Conservation (phyloP, 2,329 filamentous ascomycete genomes). For the Botrytis aclada region DNA sequence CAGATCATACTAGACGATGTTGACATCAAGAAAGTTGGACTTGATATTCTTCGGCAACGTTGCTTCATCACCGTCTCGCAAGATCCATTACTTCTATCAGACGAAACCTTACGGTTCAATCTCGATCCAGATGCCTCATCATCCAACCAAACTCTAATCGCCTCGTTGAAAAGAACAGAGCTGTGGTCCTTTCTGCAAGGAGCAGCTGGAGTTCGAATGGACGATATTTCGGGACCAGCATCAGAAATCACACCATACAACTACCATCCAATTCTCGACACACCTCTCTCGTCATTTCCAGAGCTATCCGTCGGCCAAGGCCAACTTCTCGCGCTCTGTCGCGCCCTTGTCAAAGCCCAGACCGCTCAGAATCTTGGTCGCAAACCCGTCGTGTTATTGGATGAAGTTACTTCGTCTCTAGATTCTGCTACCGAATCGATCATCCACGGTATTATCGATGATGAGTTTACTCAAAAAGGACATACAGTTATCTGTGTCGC, state of each 20-base stretch:
- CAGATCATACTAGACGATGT: not conserved
- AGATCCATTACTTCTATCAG: conserved; percentile 6
- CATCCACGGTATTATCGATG: not conserved
- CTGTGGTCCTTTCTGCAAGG: not conserved
- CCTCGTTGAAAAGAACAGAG: not conserved
- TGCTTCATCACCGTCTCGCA: conserved; percentile 16
- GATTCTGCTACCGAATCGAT: not conserved
- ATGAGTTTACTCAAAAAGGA: not conserved
- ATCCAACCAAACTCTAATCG: not conserved
- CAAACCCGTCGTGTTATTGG: not conserved
- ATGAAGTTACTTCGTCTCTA: conserved; percentile 9
- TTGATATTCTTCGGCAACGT: not conserved
- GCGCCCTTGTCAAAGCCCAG: conserved; percentile 1
- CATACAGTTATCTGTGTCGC: conserved; percentile 3
- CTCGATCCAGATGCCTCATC: not conserved
- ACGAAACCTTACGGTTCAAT: conserved; percentile 12
- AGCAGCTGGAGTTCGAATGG: not conserved
- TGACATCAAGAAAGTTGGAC: not conserved
- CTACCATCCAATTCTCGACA: not conserved
- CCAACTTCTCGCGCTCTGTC: conserved; percentile 5
- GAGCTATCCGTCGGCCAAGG: conserved; percentile 1
- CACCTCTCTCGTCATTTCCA: not conserved
- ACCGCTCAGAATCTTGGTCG: not conserved
- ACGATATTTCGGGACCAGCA: not conserved
- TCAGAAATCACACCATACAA: not conserved